Evolutionary conservation across 495 filamentous ascomycete species (phyloP).

Genomic region (Chaetomium cochliodes): DNA sequence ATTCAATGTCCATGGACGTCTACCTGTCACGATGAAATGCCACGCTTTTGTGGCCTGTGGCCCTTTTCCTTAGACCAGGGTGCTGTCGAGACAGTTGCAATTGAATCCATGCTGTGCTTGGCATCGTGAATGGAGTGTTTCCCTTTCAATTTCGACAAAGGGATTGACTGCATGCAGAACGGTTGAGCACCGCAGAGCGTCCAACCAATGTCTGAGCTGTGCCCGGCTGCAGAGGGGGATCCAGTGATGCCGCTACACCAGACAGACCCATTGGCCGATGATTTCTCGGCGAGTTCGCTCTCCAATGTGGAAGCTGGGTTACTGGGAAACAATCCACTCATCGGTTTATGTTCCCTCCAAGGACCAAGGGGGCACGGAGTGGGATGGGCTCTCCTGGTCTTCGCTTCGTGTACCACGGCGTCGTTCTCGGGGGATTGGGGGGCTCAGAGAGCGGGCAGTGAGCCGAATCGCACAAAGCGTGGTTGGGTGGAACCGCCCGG

Average conservation of each 20-base stretch:
- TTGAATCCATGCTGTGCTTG: not conserved
- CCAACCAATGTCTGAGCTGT: not conserved
- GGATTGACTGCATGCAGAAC: slow-evolving; percentile 16
- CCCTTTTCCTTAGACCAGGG: no score
- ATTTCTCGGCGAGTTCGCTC: not conserved
- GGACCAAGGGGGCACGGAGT: not conserved
- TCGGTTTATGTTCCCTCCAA: not conserved
- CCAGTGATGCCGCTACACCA: not conserved
- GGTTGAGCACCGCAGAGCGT: slow-evolving; percentile 3
- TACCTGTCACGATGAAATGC: no score
- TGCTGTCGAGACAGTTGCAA: not conserved
- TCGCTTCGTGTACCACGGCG: slow-evolving; percentile 9
- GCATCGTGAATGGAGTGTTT: slow-evolving; percentile 1
- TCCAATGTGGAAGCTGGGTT: not conserved
- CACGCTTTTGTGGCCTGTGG: no score
- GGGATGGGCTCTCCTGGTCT: not conserved
- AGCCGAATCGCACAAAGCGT: not conserved
- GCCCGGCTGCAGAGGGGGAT: slow-evolving; percentile 1
- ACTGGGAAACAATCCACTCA: not conserved
- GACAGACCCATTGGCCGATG: not conserved
- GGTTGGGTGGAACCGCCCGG: not conserved
- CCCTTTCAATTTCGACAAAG: not conserved
- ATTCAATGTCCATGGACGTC: not conserved
- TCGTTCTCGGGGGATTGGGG: slow-evolving; percentile 3
- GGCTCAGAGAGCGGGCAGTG: not conserved